Evolutionary conservation across 1,284 basidiomycete genomes (phyloP).

Genomic region (Butyriboletus appendiculatus): DNA sequence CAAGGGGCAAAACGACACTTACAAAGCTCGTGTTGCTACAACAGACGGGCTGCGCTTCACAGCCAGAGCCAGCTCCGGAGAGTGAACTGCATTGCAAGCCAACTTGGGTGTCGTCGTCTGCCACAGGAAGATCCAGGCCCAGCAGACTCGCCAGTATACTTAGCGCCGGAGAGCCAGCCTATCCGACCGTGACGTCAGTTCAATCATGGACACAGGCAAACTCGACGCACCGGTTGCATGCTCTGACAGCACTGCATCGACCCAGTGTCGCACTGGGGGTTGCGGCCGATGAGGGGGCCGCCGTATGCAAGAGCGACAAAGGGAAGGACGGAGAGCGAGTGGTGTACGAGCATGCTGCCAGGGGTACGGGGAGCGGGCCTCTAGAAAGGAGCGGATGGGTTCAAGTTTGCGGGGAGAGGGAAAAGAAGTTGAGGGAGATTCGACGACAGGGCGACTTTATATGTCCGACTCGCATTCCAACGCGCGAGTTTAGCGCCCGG

Average conservation of each 20-base stretch:
- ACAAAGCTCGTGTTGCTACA: conserved; percentile 23
- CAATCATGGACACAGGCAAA: background rate
- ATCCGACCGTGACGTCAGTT: conserved; percentile 5
- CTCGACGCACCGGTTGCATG: conserved; percentile 17
- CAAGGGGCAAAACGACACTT: background rate
- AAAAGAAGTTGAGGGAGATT: conserved; percentile 3
- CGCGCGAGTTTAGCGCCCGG: background rate
- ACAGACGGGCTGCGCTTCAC: conserved; percentile 22
- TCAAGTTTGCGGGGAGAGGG: conserved; percentile 7
- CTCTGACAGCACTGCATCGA: conserved; percentile 24
- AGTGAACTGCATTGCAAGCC: conserved; percentile 25
- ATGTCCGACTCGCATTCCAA: conserved; percentile 12
- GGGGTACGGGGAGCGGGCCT: conserved; percentile 7
- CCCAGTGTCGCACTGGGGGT: conserved; percentile 26
- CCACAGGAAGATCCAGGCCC: background rate
- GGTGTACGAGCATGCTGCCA: conserved; percentile 20
- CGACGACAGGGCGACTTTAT: conserved; percentile 13
- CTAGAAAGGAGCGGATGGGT: conserved; percentile 28
- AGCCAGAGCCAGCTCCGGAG: conserved; percentile 32
- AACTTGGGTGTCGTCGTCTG: conserved; percentile 10
- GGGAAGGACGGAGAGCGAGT: conserved; percentile 14
- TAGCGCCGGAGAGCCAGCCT: conserved; percentile 12
- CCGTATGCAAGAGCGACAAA: conserved; percentile 22
- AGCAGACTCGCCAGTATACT: conserved; percentile 6
- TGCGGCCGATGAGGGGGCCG: conserved; percentile 26